phyloP scores from a whole-genome alignment of 306 rosid genomes.

The Crataegus laevigata region DNA sequence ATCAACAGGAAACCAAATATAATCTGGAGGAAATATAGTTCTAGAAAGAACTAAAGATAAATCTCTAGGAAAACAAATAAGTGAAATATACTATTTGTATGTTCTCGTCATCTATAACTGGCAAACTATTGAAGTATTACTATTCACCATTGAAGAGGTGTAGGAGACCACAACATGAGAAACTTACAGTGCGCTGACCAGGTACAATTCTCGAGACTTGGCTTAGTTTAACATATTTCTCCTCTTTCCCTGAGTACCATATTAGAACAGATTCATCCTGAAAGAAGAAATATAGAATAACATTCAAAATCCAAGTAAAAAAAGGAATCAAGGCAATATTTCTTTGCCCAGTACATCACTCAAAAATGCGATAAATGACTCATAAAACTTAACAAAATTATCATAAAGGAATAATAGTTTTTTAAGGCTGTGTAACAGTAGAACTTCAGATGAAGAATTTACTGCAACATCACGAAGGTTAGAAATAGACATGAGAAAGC shows the following conservation, averaged over 20 bases:
- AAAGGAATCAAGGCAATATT: background rate
- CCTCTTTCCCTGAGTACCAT: conserved; percentile 90
- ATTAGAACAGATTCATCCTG: conserved; percentile 86
- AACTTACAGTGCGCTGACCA: conserved; percentile 83
- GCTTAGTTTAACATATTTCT: conserved; percentile 72
- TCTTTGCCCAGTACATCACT: background rate
- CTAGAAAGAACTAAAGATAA: background rate
- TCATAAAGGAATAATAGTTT: background rate
- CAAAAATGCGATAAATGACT: background rate
- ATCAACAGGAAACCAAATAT: background rate
- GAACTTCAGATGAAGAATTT: background rate
- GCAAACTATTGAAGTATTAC: conserved; percentile 3
- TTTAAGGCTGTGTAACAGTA: background rate
- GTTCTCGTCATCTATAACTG: background rate
- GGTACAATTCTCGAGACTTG: conserved; percentile 81
- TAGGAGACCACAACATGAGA: background rate
- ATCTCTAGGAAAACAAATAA: background rate
- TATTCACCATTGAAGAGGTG: conserved; percentile 2
- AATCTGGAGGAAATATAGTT: background rate
- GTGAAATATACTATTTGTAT: background rate
- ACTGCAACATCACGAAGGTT: background rate
- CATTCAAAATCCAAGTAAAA: background rate
- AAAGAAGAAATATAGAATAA: conserved; percentile 14
- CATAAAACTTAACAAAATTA: background rate
- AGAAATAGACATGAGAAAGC: background rate